phyloP scores from a whole-genome alignment of 2,329 filamentous ascomycete species.

The Ambrosiella cleistominuta region DNA sequence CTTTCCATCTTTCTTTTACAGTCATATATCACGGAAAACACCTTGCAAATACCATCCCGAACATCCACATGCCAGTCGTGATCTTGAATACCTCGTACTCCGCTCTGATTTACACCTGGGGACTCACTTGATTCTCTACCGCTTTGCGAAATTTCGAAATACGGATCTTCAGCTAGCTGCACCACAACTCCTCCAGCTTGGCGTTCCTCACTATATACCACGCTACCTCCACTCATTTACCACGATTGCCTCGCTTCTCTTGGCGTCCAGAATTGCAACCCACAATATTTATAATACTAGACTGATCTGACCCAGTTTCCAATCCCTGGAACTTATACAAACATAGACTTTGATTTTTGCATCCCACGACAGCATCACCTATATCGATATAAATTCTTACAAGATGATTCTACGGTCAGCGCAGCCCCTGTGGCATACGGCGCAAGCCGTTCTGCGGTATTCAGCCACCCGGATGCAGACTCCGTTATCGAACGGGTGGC shows the following conservation, averaged over 20 bases:
- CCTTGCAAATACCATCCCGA: too few species aligned
- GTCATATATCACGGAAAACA: too few species aligned
- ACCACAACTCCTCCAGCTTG: background rate
- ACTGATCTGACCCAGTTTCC: background rate
- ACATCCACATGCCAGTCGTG: background rate
- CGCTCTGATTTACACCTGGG: too few species aligned
- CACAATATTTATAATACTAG: background rate
- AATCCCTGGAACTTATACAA: background rate
- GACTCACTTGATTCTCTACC: background rate
- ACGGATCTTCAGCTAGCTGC: background rate
- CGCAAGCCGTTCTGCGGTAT: background rate
- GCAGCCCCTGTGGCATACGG: background rate
- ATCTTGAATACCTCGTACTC: too few species aligned
- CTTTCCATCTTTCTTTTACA: too few species aligned
- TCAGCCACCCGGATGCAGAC: background rate
- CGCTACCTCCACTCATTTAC: background rate
- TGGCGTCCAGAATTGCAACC: background rate
- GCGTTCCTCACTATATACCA: background rate
- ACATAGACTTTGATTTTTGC: background rate
- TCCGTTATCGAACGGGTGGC: background rate
- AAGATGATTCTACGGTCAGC: background rate
- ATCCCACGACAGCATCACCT: background rate
- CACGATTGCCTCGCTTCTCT: background rate
- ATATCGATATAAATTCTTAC: background rate
- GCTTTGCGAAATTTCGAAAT: background rate